Base-by-base conservation (phyloP, 345 rosid genomes). In the Linum usitatissimum region DNA sequence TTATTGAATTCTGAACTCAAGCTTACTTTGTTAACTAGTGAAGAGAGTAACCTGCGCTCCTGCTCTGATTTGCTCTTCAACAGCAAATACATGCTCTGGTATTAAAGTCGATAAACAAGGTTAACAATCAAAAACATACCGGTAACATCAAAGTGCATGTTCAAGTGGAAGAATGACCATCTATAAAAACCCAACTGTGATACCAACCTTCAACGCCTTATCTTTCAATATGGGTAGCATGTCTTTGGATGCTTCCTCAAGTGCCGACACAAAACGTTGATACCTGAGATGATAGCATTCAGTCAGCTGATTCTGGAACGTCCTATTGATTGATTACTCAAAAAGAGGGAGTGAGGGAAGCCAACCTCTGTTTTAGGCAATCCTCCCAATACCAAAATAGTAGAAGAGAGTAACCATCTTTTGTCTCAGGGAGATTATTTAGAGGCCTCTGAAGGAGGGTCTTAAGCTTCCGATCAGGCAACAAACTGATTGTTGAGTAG, bases 321-420 rank as follows among this genome's bases (percentile, higher is more conserved):
- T 15, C 30, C 17, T 3, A 30, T 18, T 30, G 15, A 6, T 30
- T 53, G 30, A 59, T 21, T 61, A 51, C 30, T 59, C 49, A 67
- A 59, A 30, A 56, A 31, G 53, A 36, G 59, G 34, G 40, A 40
- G 48, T 17, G 59, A 49, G 10, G 55, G 31, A 30, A 13, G 55
- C 55, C 66, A 69, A 93, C 99, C 97, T 90, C 70, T 80, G 88
- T 82, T 87, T 93, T 71, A 93, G 75, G 78, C 95, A 83, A n/a
- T 93, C 99, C 75, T 93, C 99, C 86, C 93, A 93, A 68, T 90
- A 90, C 99, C 96, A 93, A 68, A 87, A 87, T 19, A 90, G 87
- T 62, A 90, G 75, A 75, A 93, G 92, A 53, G 97, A 86, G 73
- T 86, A 68, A 62, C 97, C 99, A 78, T 93, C 99, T 75, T 87